Conservation (phyloP, 2,329 filamentous ascomycete species). For the Periconia macrospinosa region DNA sequence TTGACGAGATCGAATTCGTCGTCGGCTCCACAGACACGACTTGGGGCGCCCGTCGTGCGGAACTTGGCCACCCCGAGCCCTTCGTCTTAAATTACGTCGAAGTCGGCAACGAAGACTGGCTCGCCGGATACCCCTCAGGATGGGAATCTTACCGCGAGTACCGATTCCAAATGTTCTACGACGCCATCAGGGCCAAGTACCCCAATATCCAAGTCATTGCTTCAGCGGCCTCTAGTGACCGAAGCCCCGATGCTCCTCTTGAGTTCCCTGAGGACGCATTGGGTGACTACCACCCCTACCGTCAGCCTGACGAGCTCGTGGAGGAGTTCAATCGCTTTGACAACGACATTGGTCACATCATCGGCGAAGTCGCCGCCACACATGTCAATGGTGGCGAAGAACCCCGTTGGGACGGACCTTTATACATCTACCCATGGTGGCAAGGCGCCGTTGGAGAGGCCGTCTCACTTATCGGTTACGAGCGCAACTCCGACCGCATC, state of each 20-base stretch:
- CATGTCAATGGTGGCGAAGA: slow-evolving; percentile 32
- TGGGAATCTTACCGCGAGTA: slow-evolving; percentile 12
- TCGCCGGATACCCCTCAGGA: slow-evolving; percentile 1
- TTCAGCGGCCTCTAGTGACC: slow-evolving; percentile 7
- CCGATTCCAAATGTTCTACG: slow-evolving; percentile 20
- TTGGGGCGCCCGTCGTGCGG: slow-evolving; percentile 22
- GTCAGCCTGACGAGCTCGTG: slow-evolving; percentile 48
- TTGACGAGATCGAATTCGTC: slow-evolving; percentile 29
- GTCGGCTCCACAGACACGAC: slow-evolving; percentile 15
- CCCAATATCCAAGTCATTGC: slow-evolving; percentile 29
- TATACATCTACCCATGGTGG: slow-evolving; percentile 41
- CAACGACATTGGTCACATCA: slow-evolving; percentile 38
- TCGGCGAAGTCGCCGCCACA: slow-evolving; percentile 41
- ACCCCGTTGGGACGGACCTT: slow-evolving; percentile 26
- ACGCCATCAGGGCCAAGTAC: slow-evolving; percentile 21
- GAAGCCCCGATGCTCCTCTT: background rate
- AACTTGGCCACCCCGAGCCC: slow-evolving; percentile 26
- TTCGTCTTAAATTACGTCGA: slow-evolving; percentile 28
- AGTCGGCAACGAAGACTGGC: slow-evolving; percentile 30
- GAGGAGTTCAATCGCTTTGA: slow-evolving; percentile 47
- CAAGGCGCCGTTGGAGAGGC: slow-evolving; percentile 66
- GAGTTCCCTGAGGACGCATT: slow-evolving; percentile 2
- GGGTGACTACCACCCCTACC: slow-evolving; percentile 49
- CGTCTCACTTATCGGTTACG: slow-evolving; percentile 65
- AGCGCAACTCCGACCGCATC: slow-evolving; percentile 65